phyloP scores from a whole-genome alignment of 106 monocot genomes.

The Acanthochlamys bracteata region DNA sequence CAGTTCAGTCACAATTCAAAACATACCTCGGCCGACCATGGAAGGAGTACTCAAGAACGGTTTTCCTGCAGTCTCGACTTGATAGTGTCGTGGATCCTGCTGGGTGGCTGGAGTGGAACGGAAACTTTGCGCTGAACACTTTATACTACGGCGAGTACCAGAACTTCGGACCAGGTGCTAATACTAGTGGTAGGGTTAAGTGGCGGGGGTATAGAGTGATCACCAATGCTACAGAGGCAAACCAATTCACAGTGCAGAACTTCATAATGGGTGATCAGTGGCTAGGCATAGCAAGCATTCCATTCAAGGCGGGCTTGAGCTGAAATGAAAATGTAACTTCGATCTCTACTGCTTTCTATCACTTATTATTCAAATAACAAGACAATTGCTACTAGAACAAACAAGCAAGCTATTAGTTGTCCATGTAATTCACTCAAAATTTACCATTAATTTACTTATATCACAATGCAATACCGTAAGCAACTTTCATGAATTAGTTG shows the following conservation, averaged over 20 bases:
- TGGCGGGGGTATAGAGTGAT: constrained; percentile 38
- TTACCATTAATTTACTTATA: too few relatives aligned
- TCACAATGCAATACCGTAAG: too few relatives aligned
- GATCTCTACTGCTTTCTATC: too few relatives aligned
- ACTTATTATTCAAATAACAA: too few relatives aligned
- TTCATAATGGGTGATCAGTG: constrained; percentile 63
- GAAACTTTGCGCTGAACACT: constrained; percentile 19
- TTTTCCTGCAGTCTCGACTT: constrained; percentile 30
- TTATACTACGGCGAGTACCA: constrained; percentile 33
- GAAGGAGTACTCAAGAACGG: constrained; percentile 41
- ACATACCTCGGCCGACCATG: constrained; percentile 40
- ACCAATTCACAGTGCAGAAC: constrained; percentile 34
- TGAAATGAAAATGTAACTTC: too few relatives aligned
- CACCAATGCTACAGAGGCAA: constrained; percentile 30
- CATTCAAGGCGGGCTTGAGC: constrained; percentile 17
- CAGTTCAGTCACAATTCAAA: constrained; percentile 1
- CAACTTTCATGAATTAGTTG: too few relatives aligned
- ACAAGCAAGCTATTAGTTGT: too few relatives aligned
- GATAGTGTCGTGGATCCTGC: constrained; percentile 13
- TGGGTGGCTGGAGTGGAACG: constrained; percentile 36
- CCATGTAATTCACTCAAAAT: too few relatives aligned
- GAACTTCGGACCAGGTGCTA: constrained; percentile 29
- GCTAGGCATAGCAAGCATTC: constrained; percentile 26
- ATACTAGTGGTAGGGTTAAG: constrained; percentile 18
- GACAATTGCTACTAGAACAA: too few relatives aligned